phyloP scores from a whole-genome alignment of 129 eudicot species.

The Helianthus tuberosus region DNA sequence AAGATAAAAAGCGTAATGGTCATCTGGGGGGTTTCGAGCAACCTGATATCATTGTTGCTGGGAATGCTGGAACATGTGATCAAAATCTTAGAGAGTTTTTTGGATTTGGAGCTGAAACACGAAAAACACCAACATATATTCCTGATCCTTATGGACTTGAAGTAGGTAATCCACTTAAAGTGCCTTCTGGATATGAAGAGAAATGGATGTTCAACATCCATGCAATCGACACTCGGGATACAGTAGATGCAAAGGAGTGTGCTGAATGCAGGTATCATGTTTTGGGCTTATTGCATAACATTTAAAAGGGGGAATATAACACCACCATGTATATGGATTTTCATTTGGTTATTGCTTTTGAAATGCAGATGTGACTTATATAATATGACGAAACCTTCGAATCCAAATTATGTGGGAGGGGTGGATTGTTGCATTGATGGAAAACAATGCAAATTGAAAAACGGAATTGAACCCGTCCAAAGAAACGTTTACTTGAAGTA shows the following conservation, averaged over 20 bases:
- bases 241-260: slow-evolving; percentile 61
- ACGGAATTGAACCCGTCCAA: slow-evolving; percentile 38
- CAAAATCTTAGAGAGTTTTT: slow-evolving; percentile 56
- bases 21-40: not conserved
- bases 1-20: slow-evolving; percentile 7
- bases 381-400: slow-evolving; percentile 48
- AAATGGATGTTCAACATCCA: slow-evolving; percentile 68
- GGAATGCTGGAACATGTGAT: slow-evolving; percentile 61
- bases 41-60: slow-evolving; percentile 44
- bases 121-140: slow-evolving; percentile 60
- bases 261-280: slow-evolving; percentile 56
- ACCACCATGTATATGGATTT: not conserved
- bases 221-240: slow-evolving; percentile 71
- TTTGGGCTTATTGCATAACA: not conserved
- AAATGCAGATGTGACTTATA: slow-evolving; percentile 68
- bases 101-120: slow-evolving; percentile 81
- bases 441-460: slow-evolving; percentile 57
- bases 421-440: slow-evolving; percentile 67
- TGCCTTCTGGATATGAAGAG: slow-evolving; percentile 76
- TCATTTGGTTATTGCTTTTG: not conserved
- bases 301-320: not conserved
- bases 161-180: slow-evolving; percentile 62
- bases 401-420: slow-evolving; percentile 57
- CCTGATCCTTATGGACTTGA: slow-evolving; percentile 95
- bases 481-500: slow-evolving; percentile 64